Conservation (phyloP, 495 filamentous ascomycete species). For the Penicillium cataractarum region DNA sequence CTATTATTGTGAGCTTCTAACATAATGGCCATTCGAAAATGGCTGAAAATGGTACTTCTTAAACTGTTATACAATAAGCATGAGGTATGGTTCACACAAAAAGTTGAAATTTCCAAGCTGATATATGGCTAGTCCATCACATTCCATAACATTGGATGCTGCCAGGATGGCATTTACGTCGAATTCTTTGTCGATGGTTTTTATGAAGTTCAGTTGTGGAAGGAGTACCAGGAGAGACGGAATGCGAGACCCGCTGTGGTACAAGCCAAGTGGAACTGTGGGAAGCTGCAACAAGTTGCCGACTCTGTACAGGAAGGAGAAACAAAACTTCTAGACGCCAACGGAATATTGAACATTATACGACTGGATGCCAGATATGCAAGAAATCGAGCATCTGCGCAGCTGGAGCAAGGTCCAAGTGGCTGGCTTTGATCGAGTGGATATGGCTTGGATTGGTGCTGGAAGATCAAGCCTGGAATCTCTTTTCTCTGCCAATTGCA, state of each 20-base stretch:
- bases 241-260: not conserved
- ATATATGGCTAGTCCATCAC: not conserved
- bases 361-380: not conserved
- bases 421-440: no score
- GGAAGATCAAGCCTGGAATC: not conserved
- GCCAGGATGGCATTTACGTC: not conserved
- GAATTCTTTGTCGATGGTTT: not conserved
- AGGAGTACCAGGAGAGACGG: not conserved
- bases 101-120: not conserved
- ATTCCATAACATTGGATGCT: not conserved
- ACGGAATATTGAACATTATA: not conserved
- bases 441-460: no score
- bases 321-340: not conserved
- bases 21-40: not conserved
- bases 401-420: not conserved
- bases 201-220: not conserved
- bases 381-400: not conserved
- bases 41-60: not conserved
- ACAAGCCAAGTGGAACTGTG: not conserved
- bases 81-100: not conserved
- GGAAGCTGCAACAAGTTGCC: not conserved
- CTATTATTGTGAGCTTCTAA: not conserved
- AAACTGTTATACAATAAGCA: not conserved
- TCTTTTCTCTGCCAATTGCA: not conserved
- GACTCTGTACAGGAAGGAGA: not conserved